A percentile compares a stretch with the other conserved stretches of the same genome.
These are phyloP conservation scores for Globisporangium yorkense DNA, from an alignment of 352 stramenopile genomes.

Conservation along the genomic window DNA sequence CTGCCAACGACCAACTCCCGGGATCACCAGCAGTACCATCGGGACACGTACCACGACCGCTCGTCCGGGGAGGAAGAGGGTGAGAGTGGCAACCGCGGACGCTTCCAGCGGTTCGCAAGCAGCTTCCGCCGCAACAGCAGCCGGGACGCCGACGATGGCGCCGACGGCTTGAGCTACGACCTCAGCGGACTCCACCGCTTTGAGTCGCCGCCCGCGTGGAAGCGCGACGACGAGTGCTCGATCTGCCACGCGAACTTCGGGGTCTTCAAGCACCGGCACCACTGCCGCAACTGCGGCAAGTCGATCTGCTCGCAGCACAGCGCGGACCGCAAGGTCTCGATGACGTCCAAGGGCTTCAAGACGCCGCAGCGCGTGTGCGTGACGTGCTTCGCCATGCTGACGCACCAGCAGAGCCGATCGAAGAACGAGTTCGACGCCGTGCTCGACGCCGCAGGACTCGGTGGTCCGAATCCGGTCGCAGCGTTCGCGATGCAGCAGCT, in stretches of 20 bases:
- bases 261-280: slow-evolving; percentile 84
- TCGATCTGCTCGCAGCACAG: slow-evolving; percentile 81
- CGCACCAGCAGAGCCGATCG: slow-evolving; percentile 23
- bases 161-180: background rate
- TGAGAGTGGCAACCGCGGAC: slow-evolving; percentile 12
- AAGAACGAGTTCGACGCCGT: slow-evolving; percentile 27
- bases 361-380: slow-evolving; percentile 76
- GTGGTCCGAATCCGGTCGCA: slow-evolving; percentile 19
- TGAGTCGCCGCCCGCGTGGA: slow-evolving; percentile 65
- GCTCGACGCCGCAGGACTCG: slow-evolving; percentile 17
- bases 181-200: slow-evolving; percentile 10
- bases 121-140: slow-evolving; percentile 1
- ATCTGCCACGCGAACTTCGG: slow-evolving; percentile 70
- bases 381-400: slow-evolving; percentile 67
- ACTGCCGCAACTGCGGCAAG: slow-evolving; percentile 81
- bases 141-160: slow-evolving; percentile 8
- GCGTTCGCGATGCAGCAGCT: slow-evolving; percentile 25
- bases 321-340: slow-evolving; percentile 72
- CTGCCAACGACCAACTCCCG: background rate
- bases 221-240: slow-evolving; percentile 69
- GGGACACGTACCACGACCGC: slow-evolving; percentile 9
- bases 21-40: background rate
- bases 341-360: slow-evolving; percentile 65
- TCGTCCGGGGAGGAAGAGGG: slow-evolving; percentile 22
- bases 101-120: slow-evolving; percentile 13